Evolutionary conservation across 75 land plant genomes (phyloP).

Genomic region (Sequoiadendron giganteum): DNA sequence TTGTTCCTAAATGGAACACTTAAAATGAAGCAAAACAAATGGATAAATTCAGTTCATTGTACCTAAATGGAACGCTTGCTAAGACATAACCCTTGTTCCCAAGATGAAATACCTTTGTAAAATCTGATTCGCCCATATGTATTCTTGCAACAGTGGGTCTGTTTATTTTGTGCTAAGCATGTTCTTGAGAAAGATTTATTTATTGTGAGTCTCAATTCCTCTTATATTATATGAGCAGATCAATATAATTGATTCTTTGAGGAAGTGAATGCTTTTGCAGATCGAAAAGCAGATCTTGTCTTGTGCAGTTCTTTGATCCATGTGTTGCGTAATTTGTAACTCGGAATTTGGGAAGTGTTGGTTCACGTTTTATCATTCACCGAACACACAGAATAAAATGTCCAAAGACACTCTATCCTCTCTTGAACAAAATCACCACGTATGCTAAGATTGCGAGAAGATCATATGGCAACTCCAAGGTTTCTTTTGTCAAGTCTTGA

Average conservation of each 20-base stretch:
- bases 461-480: no score
- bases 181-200: neutral
- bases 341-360: neutral
- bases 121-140: neutral
- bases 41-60: no score
- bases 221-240: neutral
- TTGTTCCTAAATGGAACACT: no score
- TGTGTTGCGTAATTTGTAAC: neutral
- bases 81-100: neutral
- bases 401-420: no score
- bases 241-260: neutral
- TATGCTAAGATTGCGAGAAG: no score
- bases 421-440: no score
- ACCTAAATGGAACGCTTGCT: neutral
- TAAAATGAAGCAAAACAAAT: no score
- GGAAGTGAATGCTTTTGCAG: neutral
- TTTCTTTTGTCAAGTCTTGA: no score
- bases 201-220: neutral
- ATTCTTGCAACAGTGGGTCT: neutral
- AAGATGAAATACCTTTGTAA: neutral
- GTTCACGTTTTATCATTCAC: no score
- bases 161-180: neutral
- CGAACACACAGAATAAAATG: no score
- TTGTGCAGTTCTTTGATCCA: neutral
- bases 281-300: neutral